Percentiles rank a stretch among this genome's conserved stretches.
Conservation (phyloP, 148 eudicot species). For the Chenopodium album region DNA sequence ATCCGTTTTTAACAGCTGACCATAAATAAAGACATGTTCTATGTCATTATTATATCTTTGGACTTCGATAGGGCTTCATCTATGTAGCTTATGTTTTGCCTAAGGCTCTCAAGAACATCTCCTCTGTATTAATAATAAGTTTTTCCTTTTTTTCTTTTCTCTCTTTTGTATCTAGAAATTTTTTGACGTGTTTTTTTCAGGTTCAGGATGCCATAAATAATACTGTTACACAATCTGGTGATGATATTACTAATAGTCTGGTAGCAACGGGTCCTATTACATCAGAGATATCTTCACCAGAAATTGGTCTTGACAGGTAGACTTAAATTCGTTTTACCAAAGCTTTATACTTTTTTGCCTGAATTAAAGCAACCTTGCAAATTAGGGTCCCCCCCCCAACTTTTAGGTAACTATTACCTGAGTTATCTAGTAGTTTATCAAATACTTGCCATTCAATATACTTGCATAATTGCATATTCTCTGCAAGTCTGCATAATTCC, state of each 20-base stretch:
- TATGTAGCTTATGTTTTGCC: background rate
- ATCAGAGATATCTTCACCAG: slow-evolving; percentile 15
- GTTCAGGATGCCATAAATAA: slow-evolving; percentile 5
- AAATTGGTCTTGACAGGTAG: slow-evolving; percentile 14
- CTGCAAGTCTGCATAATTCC: background rate
- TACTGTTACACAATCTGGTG: slow-evolving; percentile 6
- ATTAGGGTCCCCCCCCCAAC: background rate
- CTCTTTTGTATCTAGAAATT: no score
- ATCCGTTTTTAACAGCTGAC: no score
- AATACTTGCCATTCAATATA: background rate
- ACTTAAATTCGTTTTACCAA: background rate
- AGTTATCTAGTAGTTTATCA: background rate
- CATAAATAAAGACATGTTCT: no score
- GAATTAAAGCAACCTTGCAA: background rate
- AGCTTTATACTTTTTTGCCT: background rate
- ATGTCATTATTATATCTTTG: background rate
- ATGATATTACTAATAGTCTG: slow-evolving; percentile 11
- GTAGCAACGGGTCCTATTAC: slow-evolving; percentile 10
- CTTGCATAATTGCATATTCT: background rate
- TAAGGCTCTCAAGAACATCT: background rate
- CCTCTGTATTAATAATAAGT: background rate
- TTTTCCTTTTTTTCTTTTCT: no score
- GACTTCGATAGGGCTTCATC: background rate
- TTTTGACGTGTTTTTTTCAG: slow-evolving; percentile 1
- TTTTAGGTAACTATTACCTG: background rate